Conservation (phyloP, 148 eudicot species). For the Agrostemma githago region DNA sequence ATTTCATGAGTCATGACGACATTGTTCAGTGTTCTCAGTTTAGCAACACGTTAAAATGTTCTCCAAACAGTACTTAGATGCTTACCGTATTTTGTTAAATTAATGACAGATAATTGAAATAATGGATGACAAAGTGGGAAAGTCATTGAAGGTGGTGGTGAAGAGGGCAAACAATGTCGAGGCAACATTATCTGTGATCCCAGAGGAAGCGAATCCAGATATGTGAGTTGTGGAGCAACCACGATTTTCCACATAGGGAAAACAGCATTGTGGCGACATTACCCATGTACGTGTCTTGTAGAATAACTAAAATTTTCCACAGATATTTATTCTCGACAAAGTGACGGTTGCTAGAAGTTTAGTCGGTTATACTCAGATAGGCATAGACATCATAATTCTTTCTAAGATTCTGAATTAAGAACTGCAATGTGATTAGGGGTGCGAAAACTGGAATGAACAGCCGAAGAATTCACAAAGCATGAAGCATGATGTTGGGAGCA, state of each 20-base stretch:
- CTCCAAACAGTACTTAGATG: background rate
- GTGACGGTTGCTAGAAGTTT: background rate
- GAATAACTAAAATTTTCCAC: background rate
- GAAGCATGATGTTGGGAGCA: no score
- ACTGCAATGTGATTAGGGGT: background rate
- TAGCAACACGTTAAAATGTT: background rate
- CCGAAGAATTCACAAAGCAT: no score
- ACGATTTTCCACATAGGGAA: background rate
- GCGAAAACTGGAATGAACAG: no score
- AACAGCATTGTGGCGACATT: no score
- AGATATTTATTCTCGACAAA: background rate
- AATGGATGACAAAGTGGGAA: constrained; percentile 82
- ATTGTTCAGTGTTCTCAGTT: background rate
- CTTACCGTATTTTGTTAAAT: background rate
- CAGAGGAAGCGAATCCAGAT: constrained; percentile 90
- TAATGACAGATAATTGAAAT: constrained; percentile 56
- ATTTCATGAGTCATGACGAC: background rate
- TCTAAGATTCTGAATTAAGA: background rate
- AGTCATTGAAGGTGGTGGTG: constrained; percentile 66
- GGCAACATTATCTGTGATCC: constrained; percentile 52
- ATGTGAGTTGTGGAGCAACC: constrained; percentile 32
- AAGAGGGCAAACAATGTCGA: constrained; percentile 52
- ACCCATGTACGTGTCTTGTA: no score
- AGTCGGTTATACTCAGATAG: background rate
- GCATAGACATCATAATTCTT: background rate